These are phyloP conservation scores for Typha latifolia DNA, from an alignment of 176 grass and related monocot species.

Conservation along the genomic window DNA sequence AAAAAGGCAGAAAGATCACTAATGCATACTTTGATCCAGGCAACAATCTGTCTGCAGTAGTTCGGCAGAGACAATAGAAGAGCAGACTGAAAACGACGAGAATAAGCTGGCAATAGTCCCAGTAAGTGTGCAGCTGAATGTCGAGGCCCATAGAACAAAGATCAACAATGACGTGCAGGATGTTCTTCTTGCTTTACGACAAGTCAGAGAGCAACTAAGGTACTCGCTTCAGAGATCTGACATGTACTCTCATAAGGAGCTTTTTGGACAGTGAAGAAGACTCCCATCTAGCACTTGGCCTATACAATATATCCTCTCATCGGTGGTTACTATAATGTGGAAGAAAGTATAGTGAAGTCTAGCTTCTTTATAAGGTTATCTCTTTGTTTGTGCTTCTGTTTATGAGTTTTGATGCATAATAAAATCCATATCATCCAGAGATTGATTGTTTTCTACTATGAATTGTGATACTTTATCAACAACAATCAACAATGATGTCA, in stretches of 20 bases:
- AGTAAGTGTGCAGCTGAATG: slow-evolving; percentile 13
- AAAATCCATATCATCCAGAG: too few relatives aligned
- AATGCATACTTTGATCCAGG: not conserved
- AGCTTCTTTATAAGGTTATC: not conserved
- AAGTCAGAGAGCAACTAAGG: slow-evolving; percentile 74
- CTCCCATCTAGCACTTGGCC: not conserved
- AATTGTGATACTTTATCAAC: too few relatives aligned
- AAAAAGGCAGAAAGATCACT: not conserved
- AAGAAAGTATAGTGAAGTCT: slow-evolving; percentile 7
- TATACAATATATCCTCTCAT: not conserved
- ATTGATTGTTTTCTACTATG: too few relatives aligned
- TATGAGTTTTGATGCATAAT: not conserved
- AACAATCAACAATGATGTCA: too few relatives aligned
- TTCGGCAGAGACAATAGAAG: not conserved
- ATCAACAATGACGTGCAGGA: slow-evolving; percentile 47
- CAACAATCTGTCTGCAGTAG: not conserved
- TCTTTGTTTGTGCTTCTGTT: not conserved
- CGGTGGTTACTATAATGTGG: slow-evolving; percentile 17
- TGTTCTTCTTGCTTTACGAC: slow-evolving; percentile 74
- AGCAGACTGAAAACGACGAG: not conserved
- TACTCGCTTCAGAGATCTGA: slow-evolving; percentile 48
- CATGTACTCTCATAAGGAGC: slow-evolving; percentile 42
- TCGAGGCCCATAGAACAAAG: not conserved
- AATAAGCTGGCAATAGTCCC: slow-evolving; percentile 47
- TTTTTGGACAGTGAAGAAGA: slow-evolving; percentile 36